A percentile compares a stretch with the other conserved stretches of the same genome.
These are phyloP conservation scores for Violaceomyces palustris DNA, from an alignment of 1,284 basidiomycete species.

Conservation along the genomic window DNA sequence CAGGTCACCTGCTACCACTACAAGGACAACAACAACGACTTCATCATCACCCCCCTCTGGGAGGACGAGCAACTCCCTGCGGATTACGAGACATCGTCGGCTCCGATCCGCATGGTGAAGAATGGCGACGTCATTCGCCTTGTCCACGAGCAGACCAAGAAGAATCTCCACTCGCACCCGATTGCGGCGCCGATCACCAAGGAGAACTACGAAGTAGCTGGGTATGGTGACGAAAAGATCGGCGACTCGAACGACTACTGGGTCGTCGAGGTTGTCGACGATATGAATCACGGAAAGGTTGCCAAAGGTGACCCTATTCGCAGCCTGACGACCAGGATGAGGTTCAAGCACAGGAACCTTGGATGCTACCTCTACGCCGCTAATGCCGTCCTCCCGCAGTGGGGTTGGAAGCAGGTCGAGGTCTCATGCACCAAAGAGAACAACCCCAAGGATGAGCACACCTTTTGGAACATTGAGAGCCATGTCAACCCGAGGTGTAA, in stretches of 20 bases:
- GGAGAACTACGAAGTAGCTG: slow-evolving; percentile 82
- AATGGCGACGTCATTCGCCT: slow-evolving; percentile 77
- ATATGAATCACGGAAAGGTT: slow-evolving; percentile 58
- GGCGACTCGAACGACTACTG: slow-evolving; percentile 88
- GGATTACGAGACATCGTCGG: slow-evolving; percentile 10
- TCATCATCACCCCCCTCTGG: slow-evolving; percentile 76
- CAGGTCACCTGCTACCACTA: slow-evolving; percentile 99
- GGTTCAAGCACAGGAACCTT: slow-evolving; percentile 71
- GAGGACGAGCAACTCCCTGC: slow-evolving; percentile 55
- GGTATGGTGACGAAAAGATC: slow-evolving; percentile 80
- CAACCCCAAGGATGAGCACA: slow-evolving; percentile 74
- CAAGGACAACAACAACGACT: slow-evolving; percentile 96
- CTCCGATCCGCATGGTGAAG: slow-evolving; percentile 61
- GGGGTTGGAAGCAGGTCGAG: slow-evolving; percentile 99
- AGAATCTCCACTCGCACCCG: slow-evolving; percentile 89
- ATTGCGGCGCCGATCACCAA: slow-evolving; percentile 85
- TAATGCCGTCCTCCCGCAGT: slow-evolving; percentile 84
- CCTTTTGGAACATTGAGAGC: slow-evolving; percentile 96
- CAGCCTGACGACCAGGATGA: slow-evolving; percentile 80
- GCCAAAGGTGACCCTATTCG: slow-evolving; percentile 68
- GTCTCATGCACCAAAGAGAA: slow-evolving; percentile 89
- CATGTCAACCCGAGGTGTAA: slow-evolving; percentile 92
- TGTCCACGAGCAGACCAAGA: slow-evolving; percentile 71
- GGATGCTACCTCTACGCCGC: slow-evolving; percentile 74
- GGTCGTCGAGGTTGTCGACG: slow-evolving; percentile 90